Base-by-base conservation (phyloP, 148 eudicot species). In the Hydrangea macrophylla region DNA sequence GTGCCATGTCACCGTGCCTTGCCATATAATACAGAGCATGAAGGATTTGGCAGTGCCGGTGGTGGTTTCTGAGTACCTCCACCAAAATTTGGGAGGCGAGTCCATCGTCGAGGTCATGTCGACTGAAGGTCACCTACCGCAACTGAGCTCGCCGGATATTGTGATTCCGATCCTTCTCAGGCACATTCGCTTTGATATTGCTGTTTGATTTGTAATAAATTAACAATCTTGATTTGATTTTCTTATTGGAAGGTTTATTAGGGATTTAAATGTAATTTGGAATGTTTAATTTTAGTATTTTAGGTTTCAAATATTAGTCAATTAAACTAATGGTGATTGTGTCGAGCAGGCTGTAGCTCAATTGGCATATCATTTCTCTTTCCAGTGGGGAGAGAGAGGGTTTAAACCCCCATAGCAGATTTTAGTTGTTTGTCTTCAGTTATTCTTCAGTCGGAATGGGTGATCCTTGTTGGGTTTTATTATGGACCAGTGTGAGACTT, bases 1-100 rank as follows among this genome's bases (percentile, higher is more conserved):
- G 9, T 64, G 79, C 33, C 85, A 71, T 24, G 78, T 87, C 1
- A 78, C 83, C 1, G 72, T 75, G 8, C 85, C 92, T 0, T 85
- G 87, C 69, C 89, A 85, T 57, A 87, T 87, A 58, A 73, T 87
- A 6, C 92, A 85, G 68, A 82, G 87, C 66, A 56, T 77, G 62
- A 84, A 84, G 24, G 92, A 87, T 66, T 71, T 84, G 85, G 89
- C 92, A 0, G 87, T 85, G 12, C 92, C 89, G 0, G 84, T 85
- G 66, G 85, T 81, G 1, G 89, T 87, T 72, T 75, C 92, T 18
- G 89, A 82, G 77, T 87, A 85, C 71, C 87, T 87, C 64, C 87
- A 83, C 65, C 85, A 81, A 65, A 79, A 83, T 40, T 78, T 87
- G 9, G 87, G 87, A 1, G 84, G 85, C 1, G 65, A 76, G 70